These are phyloP conservation scores for Bolboschoenoplectus hybrid DNA, from an alignment of 202 grass and related monocot genomes.

Conservation along the genomic window DNA sequence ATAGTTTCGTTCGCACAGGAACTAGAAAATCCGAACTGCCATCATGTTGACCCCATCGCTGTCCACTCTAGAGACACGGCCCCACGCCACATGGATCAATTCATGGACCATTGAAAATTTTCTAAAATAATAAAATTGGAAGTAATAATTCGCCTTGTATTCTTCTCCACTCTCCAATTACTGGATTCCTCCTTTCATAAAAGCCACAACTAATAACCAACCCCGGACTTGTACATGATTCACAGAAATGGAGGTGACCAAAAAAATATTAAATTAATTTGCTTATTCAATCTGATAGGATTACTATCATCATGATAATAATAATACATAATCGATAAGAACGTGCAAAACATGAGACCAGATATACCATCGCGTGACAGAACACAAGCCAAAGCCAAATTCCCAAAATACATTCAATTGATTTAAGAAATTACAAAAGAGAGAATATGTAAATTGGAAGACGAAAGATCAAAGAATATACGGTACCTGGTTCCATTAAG, in stretches of 20 bases:
- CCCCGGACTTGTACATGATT: background rate
- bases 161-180: background rate
- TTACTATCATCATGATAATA: background rate
- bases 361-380: background rate
- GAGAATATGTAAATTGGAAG: background rate
- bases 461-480: background rate
- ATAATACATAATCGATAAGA: conserved; percentile 2
- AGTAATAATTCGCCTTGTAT: background rate
- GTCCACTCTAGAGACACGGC: too few relatives aligned
- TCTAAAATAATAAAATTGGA: background rate
- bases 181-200: background rate
- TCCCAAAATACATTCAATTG: background rate
- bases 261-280: background rate
- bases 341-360: background rate
- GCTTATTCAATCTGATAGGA: background rate
- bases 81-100: background rate
- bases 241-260: background rate
- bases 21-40: background rate
- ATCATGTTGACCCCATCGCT: background rate
- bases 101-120: background rate
- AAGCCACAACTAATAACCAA: background rate
- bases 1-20: background rate
- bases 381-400: background rate
- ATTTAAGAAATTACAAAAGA: background rate
- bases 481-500: conserved; percentile 35